phyloP scores from a whole-genome alignment of 2,329 filamentous ascomycete species.

The Claviceps maximensis region DNA sequence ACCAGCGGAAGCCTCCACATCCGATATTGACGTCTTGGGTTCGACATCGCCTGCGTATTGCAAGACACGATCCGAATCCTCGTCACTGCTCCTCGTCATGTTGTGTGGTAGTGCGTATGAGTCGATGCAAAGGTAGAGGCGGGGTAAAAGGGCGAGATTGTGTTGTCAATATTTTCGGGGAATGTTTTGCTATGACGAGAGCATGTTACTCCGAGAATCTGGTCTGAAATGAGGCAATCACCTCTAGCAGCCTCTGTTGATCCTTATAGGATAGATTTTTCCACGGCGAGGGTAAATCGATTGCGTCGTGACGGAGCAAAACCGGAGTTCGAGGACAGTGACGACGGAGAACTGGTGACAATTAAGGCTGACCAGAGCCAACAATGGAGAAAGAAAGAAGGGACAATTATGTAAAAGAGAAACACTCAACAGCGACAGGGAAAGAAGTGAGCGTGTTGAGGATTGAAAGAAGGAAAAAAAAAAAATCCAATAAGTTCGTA shows the following conservation, averaged over 20 bases:
- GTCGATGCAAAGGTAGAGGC: background rate
- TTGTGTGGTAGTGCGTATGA: background rate
- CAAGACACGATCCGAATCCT: constrained; percentile 20
- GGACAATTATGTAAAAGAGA: background rate
- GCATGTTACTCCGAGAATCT: constrained; percentile 3
- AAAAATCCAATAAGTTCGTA: background rate
- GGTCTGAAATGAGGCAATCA: background rate
- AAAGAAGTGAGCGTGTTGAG: constrained; percentile 5
- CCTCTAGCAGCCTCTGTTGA: background rate
- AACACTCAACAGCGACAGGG: background rate
- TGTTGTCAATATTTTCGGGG: background rate
- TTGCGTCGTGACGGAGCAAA: constrained; percentile 3
- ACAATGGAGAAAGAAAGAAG: background rate
- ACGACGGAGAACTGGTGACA: background rate
- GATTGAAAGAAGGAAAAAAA: background rate
- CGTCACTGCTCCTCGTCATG: constrained; percentile 21
- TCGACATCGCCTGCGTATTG: constrained; percentile 19
- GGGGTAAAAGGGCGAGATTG: background rate
- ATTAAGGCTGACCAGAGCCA: background rate
- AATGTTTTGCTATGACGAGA: background rate
- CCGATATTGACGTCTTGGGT: constrained; percentile 15
- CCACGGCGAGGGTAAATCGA: background rate
- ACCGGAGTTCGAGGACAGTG: background rate
- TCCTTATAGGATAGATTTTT: background rate
- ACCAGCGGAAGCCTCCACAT: constrained; percentile 20